These are phyloP conservation scores for Diutina rugosa DNA, from an alignment of 1,139 yeast species.

Conservation along the genomic window DNA sequence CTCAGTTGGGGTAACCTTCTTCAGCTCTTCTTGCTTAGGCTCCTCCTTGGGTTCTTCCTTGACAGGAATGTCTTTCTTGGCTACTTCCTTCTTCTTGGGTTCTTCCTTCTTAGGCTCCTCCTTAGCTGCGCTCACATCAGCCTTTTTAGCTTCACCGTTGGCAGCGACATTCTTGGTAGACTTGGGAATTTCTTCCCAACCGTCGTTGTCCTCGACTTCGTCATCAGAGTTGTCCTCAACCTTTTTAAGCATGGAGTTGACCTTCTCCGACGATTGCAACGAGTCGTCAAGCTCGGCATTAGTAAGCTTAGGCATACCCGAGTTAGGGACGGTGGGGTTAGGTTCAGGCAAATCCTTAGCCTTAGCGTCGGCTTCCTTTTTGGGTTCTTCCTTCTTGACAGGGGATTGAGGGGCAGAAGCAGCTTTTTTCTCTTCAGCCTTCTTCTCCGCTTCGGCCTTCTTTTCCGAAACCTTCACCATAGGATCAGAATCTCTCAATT, in stretches of 20 bases:
- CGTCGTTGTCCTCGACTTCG: constrained; percentile 31
- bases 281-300: constrained; percentile 19
- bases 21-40: constrained; percentile 5
- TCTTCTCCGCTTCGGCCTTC: not conserved
- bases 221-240: constrained; percentile 15
- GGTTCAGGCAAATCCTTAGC: constrained; percentile 5
- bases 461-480: constrained; percentile 11
- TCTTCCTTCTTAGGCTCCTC: constrained; percentile 6
- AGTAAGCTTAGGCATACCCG: constrained; percentile 5
- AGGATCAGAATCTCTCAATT: constrained; percentile 22
- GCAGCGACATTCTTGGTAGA: not conserved
- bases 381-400: constrained; percentile 11
- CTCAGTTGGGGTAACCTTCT: constrained; percentile 6
- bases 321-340: not conserved
- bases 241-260: constrained; percentile 22
- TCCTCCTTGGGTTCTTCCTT: constrained; percentile 5
- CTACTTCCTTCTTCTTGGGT: constrained; percentile 4
- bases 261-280: constrained; percentile 26
- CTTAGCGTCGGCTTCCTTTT: constrained; percentile 9
- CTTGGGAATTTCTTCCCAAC: constrained; percentile 29
- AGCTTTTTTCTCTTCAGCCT: constrained; percentile 1
- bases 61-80: constrained; percentile 5
- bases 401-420: not conserved
- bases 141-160: not conserved
- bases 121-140: constrained; percentile 10